Evolutionary conservation across 768 basidiomycete genomes (phyloP).

Genomic region (Mycena polygramma): DNA sequence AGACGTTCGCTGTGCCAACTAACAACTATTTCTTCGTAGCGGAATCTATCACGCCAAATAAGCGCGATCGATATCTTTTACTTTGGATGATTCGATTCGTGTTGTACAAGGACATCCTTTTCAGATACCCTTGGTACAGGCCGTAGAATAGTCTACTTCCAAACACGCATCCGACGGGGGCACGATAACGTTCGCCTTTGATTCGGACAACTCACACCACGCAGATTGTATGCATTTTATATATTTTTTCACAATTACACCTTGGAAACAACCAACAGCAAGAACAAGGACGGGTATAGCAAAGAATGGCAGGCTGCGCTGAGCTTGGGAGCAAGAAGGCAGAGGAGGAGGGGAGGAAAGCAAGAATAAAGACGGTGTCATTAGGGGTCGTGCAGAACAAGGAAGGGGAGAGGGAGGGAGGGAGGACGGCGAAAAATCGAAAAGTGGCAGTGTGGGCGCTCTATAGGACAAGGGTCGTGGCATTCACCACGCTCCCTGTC

Average conservation of each 20-base stretch:
- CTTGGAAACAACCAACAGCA: not conserved
- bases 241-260: slow-evolving; percentile 1
- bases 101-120: not conserved
- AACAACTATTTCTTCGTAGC: slow-evolving; percentile 16
- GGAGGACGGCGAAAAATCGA: not conserved
- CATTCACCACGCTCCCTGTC: slow-evolving; percentile 34
- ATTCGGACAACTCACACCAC: not conserved
- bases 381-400: slow-evolving; percentile 29
- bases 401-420: not conserved
- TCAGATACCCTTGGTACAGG: too few species aligned
- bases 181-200: too few species aligned
- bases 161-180: not conserved
- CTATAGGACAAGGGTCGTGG: not conserved
- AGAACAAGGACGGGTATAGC: slow-evolving; percentile 33
- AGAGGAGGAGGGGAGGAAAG: slow-evolving; percentile 13
- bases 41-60: slow-evolving; percentile 1
- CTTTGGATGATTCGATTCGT: slow-evolving; percentile 22
- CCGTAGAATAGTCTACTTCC: not conserved
- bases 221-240: not conserved
- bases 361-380: slow-evolving; percentile 32
- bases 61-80: slow-evolving; percentile 29
- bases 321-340: slow-evolving; percentile 22
- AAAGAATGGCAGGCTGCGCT: slow-evolving; percentile 28
- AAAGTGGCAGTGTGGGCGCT: slow-evolving; percentile 1
- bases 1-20: not conserved